Base-by-base conservation (phyloP, 306 rosid species). In the Neltuma alba region DNA sequence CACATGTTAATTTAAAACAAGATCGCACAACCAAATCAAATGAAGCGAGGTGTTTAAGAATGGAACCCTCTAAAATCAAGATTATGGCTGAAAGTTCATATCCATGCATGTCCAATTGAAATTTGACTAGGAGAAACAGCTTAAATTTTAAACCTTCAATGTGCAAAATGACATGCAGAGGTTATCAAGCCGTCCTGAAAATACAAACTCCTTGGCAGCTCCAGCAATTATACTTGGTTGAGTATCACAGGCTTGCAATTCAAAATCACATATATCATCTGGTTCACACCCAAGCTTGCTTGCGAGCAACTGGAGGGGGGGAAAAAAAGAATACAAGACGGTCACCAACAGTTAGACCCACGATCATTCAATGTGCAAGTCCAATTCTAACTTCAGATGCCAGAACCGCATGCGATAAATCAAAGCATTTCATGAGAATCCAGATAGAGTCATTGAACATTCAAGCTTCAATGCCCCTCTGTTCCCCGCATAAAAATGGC, bases 121-220 rank as follows among this genome's bases (percentile, higher is more conserved):
- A 41, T 25, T 41, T 64, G 78, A 82, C 40, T 61, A 67, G 31
- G 6, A 5, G 37, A 80, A 74, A 60, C n/a, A 48, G 37, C 30
- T 30, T 52, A 74, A 68, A 69, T 25, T 41, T 30, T 79, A 48
- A 34, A 92, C 94, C 91, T 88, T 90, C 20, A 92, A 82, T 55
- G 97, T 90, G 84, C 92, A 90, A 83, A 90, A 92, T 81, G 94
- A 84, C 88, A 83, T 88, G 94, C 90, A 92, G 10, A 92, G 88
- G 86, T 90, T 92, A 57, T 92, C 97, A 30, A 92, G 97, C 81
- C 91, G 83, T 73, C 97, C 97, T 21, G 94, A 92, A 84, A 88
- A 90, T 79, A 92, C 58, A 78, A 90, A 92, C 67, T 92, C 93
- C 77, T 86, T 90, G 16, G 77, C 70, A 21, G 89, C 94, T 87